Evolutionary conservation across 345 rosid genomes (phyloP), one percentile per base, ranked within the genome.

Genomic region (Brassica rapa): DNA sequence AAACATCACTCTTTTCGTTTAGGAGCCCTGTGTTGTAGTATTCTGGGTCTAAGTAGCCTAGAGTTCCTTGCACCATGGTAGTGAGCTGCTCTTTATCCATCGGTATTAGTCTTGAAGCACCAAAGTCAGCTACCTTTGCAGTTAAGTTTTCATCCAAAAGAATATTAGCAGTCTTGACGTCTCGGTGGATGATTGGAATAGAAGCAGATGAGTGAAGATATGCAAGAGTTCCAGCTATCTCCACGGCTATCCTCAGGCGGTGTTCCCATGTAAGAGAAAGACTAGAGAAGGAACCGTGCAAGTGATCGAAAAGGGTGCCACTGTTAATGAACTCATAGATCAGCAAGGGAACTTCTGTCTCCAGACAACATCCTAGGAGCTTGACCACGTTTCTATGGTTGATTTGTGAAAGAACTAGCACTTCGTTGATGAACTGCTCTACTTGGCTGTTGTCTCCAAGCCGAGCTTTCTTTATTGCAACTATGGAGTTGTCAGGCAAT

Each of bases 371-470:
- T 24, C 59, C 59, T 3, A 53, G 16, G 59, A 53, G 59, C 1
- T 23, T 74, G 80, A 53, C 59, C 24, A 53, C 24, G 24, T 53
- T 53, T 43, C 81, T 72, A 3, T 83, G 89, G 63, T 87, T 84
- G 68, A 87, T 84, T 65, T 84, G 85, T 1, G 87, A 85, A 3
- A 88, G 84, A 1, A 88, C 84, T 0, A 74, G 27, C 23, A 88
- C 82, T 63, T 88, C 88, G 7, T 83, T 80, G 64, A 80, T 74
- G 71, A 83, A 80, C 63, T 83, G 83, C 65, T 70, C 82, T 2
- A 83, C 80, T 76, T 76, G 82, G 30, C 76, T 80, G 23, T 0
- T 8, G 39, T 83, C 82, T 27, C 80, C 79, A 21, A 80, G 73
- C 0, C 76, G 64, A 8, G 82, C 74, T 5, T 83, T 83, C 77